Percentiles rank a stretch among this genome's conserved stretches.
Conservation (phyloP, 148 eudicot species). For the Chenopodium suecicum region DNA sequence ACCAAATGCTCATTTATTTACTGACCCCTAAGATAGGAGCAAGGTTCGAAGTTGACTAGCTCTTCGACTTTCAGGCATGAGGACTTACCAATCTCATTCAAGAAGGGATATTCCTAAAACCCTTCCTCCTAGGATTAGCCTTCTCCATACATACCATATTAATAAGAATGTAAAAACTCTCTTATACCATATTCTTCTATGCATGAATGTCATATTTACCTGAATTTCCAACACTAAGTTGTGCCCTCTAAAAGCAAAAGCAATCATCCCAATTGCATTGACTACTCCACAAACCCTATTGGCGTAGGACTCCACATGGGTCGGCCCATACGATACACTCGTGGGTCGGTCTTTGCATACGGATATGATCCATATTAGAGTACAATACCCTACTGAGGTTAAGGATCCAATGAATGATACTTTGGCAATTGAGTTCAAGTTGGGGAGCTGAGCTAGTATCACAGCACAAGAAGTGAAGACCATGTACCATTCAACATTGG, state of each 20-base stretch:
- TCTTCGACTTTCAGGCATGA: too few relatives aligned
- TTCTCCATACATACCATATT: too few relatives aligned
- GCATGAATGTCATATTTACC: constrained; percentile 27
- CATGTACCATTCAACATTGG: constrained; percentile 58
- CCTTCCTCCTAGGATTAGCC: too few relatives aligned
- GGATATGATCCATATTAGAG: constrained; percentile 59
- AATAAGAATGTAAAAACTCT: too few relatives aligned
- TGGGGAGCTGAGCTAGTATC: constrained; percentile 71
- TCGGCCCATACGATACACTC: constrained; percentile 32
- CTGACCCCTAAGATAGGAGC: too few relatives aligned
- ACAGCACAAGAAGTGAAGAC: constrained; percentile 61
- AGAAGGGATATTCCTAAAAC: too few relatives aligned
- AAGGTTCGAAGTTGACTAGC: too few relatives aligned
- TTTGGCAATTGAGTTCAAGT: constrained; percentile 73
- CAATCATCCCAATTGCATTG: constrained; percentile 67
- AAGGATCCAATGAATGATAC: constrained; percentile 70
- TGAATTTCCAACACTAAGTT: constrained; percentile 82
- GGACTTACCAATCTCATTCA: too few relatives aligned
- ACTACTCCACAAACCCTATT: constrained; percentile 41
- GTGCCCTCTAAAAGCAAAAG: constrained; percentile 80
- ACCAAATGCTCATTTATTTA: background rate
- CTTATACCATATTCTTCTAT: too few relatives aligned
- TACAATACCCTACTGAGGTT: constrained; percentile 58
- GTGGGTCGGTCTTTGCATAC: constrained; percentile 42
- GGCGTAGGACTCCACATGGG: constrained; percentile 25